Base-by-base conservation (phyloP, 352 stramenopile species). In the Globisporangium camurandrum region DNA sequence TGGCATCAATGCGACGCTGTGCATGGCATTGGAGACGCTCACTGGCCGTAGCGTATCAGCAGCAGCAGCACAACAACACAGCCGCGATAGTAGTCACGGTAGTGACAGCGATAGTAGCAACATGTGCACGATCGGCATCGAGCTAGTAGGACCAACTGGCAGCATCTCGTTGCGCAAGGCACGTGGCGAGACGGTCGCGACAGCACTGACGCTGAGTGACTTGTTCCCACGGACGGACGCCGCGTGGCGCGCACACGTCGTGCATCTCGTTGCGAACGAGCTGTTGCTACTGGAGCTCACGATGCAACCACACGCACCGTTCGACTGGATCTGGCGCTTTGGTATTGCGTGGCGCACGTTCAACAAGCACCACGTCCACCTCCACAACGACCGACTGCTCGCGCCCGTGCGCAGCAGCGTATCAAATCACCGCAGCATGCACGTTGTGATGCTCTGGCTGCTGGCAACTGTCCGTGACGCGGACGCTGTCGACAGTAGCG, bases 391-490 rank as follows among this genome's bases (percentile, higher is more conserved):
- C 8, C 30, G 30, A 12, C 30, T 16, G 0, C n/a, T 53, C 16
- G 10, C 37, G 7, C 57, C 39, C 1, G 46, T 61, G 19, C 62
- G 60, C 7, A 48, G 60, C 7, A 48, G 38, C 28, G 31, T 39
- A 6, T 52, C 20, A n/a, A 53, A 46, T 2, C 62, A 54, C 36
- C 41, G 41, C 0, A 43, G 52, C 11, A 72, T 84, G 66, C 64
- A 75, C 10, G 50, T 66, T 9, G 46, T 83, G 43, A 87, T 87
- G 75, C 43, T 75, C 30, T 87, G 75, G 75, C n/a, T 79, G 9
- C 42, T 87, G 4, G 56, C 66, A 24, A 55, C 66, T 10, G 59
- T 48, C 0, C 54, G 62, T 11, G 42, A 56, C 1, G 22, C 46
- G 2, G 6, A 23, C 36, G 31, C 3, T 7, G 46, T 19, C 4